phyloP scores from a whole-genome alignment of 768 basidiomycete genomes.

The Coprinopsis sp. region DNA sequence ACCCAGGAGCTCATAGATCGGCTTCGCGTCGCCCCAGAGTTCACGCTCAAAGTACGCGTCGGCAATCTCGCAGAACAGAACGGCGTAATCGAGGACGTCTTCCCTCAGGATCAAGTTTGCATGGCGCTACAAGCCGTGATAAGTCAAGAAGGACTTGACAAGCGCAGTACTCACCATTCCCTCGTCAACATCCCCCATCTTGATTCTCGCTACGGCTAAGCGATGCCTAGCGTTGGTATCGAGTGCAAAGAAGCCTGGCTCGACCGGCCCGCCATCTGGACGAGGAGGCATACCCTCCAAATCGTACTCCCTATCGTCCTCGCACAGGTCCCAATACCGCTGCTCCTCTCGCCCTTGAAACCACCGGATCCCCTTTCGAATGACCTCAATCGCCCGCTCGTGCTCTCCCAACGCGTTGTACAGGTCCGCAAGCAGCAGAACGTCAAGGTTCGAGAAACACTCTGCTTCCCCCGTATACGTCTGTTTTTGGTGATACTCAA shows the following conservation, averaged over 20 bases:
- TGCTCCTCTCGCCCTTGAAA: conserved; percentile 76
- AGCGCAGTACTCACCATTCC: conserved; percentile 57
- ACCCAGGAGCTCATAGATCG: conserved; percentile 76
- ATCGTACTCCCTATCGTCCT: conserved; percentile 91
- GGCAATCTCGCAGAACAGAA: conserved; percentile 78
- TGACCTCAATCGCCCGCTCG: conserved; percentile 60
- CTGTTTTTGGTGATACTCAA: conserved; percentile 56
- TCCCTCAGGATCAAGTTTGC: conserved; percentile 64
- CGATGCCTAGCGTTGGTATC: conserved; percentile 81
- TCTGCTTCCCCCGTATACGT: conserved; percentile 44
- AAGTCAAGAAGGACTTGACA: not conserved
- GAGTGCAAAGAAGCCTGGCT: conserved; percentile 55
- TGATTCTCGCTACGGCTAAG: conserved; percentile 77
- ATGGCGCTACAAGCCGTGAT: conserved; percentile 53
- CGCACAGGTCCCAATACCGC: conserved; percentile 73
- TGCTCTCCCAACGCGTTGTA: conserved; percentile 68
- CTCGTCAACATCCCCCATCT: conserved; percentile 73
- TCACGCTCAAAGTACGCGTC: conserved; percentile 77
- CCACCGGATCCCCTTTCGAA: conserved; percentile 82
- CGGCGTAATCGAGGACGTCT: conserved; percentile 72
- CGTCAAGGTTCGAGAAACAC: conserved; percentile 56
- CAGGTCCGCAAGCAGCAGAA: conserved; percentile 84
- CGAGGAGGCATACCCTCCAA: conserved; percentile 25
- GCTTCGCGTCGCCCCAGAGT: conserved; percentile 73
- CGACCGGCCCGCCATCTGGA: conserved; percentile 42